Evolutionary conservation across 1,284 basidiomycete species (phyloP).

Genomic region (Tilletia caries): DNA sequence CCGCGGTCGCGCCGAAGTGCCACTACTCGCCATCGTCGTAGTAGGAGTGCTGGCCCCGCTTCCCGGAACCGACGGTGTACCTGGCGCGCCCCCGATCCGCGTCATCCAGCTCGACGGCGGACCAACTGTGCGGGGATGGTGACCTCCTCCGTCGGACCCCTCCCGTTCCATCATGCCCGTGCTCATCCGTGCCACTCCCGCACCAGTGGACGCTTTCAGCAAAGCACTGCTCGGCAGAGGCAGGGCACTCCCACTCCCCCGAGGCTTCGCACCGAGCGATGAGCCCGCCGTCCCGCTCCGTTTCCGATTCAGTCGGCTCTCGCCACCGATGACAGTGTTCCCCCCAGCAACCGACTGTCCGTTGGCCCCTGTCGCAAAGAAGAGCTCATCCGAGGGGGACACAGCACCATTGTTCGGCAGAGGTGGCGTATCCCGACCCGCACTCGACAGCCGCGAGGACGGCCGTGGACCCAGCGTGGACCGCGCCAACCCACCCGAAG

Average conservation of each 20-base stretch:
- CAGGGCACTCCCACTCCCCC: conserved; percentile 5
- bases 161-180: conserved; percentile 10
- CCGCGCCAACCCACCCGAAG: conserved; percentile 28
- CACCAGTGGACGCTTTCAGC: neutral
- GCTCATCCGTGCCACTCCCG: neutral
- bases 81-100: neutral
- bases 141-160: neutral
- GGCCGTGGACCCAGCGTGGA: conserved; percentile 24
- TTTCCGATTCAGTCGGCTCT: neutral
- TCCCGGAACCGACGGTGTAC: neutral
- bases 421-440: conserved; percentile 9
- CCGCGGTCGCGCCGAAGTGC: conserved; percentile 1
- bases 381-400: conserved; percentile 8
- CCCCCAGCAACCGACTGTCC: neutral
- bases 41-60: neutral
- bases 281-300: neutral
- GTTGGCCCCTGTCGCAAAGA: neutral
- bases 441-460: conserved; percentile 29
- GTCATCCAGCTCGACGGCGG: conserved; percentile 8
- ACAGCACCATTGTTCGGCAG: conserved; percentile 8
- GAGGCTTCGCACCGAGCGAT: neutral
- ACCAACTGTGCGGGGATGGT: neutral
- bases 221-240: neutral
- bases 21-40: no score
- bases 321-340: neutral